Conservation (phyloP, 2,329 filamentous ascomycete species). For the Teratosphaeria zuluensis region DNA sequence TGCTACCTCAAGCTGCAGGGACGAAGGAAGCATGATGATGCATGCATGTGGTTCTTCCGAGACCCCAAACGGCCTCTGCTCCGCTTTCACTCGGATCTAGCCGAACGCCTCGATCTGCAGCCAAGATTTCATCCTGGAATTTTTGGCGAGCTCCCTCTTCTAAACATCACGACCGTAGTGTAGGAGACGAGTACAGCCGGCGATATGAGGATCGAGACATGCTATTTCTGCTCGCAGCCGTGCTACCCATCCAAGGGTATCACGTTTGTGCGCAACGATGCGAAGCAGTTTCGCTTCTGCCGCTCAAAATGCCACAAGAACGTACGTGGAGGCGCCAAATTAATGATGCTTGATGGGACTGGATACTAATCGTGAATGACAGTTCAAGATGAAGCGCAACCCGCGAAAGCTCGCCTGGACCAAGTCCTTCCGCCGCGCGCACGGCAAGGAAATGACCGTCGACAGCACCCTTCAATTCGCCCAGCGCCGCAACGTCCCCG, state of each 20-base stretch:
- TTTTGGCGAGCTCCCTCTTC: too few relatives aligned
- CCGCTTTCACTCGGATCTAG: too few relatives aligned
- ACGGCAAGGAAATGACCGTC: conserved; percentile 78
- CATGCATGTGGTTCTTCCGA: too few relatives aligned
- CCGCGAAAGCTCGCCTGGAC: conserved; percentile 96
- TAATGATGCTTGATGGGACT: neutral
- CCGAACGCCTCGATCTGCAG: too few relatives aligned
- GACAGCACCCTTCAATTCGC: conserved; percentile 90
- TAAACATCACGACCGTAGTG: too few relatives aligned
- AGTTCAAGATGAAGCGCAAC: conserved; percentile 98
- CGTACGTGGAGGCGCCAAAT: conserved; percentile 11
- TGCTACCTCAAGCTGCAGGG: too few relatives aligned
- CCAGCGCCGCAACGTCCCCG: conserved; percentile 83
- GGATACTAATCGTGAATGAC: neutral
- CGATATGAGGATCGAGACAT: conserved; percentile 48
- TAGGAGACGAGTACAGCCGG: neutral
- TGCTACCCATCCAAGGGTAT: conserved; percentile 57
- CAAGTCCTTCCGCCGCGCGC: conserved; percentile 77
- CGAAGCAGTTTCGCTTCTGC: conserved; percentile 58
- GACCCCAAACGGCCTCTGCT: too few relatives aligned
- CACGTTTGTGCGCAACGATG: conserved; percentile 59
- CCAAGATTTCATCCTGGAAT: too few relatives aligned
- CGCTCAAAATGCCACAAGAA: conserved; percentile 58
- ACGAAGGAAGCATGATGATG: too few relatives aligned
- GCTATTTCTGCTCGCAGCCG: conserved; percentile 62